Evolutionary conservation across 306 rosid species (phyloP).

Genomic region (Dalbergia oliveri): DNA sequence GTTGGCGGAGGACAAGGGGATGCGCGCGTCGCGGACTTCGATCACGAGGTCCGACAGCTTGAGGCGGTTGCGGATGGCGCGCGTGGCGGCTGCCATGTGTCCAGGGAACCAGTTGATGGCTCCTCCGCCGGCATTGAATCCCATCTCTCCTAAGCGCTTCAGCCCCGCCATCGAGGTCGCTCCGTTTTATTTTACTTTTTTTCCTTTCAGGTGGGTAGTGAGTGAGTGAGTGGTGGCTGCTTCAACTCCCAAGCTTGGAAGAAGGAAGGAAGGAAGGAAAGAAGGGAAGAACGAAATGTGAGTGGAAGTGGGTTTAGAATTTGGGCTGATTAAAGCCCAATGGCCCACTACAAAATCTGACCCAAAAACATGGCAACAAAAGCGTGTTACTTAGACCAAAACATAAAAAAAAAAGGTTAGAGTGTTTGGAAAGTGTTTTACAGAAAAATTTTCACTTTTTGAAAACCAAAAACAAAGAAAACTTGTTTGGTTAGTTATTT

Average conservation of each 20-base stretch:
- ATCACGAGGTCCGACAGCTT: constrained; percentile 83
- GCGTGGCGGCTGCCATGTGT: constrained; percentile 92
- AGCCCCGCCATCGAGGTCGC: constrained; percentile 48
- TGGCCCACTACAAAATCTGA: no score
- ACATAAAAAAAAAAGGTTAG: no score
- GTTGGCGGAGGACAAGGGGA: constrained; percentile 84
- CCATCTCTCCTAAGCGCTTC: constrained; percentile 78
- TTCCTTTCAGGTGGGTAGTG: not conserved
- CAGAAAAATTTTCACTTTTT: no score
- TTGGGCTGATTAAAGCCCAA: no score
- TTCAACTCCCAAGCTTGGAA: not conserved
- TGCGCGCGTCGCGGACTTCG: constrained; percentile 90
- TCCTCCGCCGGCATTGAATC: constrained; percentile 74
- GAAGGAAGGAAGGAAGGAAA: no score
- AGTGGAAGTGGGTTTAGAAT: no score
- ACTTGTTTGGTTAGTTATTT: no score
- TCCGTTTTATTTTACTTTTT: not conserved
- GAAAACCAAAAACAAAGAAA: no score
- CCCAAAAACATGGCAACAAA: no score
- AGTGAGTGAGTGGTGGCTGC: not conserved
- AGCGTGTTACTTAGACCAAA: no score
- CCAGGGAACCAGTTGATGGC: constrained; percentile 92
- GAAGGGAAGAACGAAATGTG: no score
- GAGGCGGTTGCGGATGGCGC: constrained; percentile 81
- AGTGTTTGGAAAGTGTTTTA: no score